phyloP scores from a whole-genome alignment of 2,329 filamentous ascomycete species.

The Colletotrichum limetticola region DNA sequence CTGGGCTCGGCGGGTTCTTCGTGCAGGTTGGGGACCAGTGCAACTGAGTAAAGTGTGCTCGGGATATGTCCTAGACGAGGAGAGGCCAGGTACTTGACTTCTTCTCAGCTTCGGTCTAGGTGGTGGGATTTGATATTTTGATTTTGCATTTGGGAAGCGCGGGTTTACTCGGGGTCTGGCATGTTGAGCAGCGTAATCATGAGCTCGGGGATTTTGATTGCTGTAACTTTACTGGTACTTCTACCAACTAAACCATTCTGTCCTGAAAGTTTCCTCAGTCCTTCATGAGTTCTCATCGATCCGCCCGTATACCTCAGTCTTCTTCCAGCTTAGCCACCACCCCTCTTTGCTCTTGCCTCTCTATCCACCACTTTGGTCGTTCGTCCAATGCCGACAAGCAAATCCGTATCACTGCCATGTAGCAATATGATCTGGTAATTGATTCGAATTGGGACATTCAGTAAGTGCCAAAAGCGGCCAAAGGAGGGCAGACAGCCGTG shows the following conservation, averaged over 20 bases:
- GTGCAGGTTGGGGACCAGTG: conserved; percentile 29
- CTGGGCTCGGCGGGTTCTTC: conserved; percentile 8
- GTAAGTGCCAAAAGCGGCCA: background rate
- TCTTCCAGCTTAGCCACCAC: background rate
- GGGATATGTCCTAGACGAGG: background rate
- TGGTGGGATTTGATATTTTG: background rate
- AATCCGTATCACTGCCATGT: background rate
- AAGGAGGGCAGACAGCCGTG: background rate
- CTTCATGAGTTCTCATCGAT: background rate
- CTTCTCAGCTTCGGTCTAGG: background rate
- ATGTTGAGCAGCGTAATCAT: background rate
- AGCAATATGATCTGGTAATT: background rate
- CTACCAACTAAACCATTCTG: background rate
- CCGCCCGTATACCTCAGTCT: background rate
- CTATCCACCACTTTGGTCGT: background rate
- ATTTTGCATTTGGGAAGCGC: background rate
- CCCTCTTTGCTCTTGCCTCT: background rate
- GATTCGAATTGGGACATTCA: background rate
- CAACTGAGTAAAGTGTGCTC: background rate
- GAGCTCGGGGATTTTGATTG: background rate
- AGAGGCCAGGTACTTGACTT: background rate
- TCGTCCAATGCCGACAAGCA: background rate
- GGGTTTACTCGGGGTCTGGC: background rate
- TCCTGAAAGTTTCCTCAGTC: background rate
- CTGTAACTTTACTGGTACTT: background rate